phyloP scores from a whole-genome alignment of 2,329 filamentous ascomycete genomes.

The Spiromastix sp. region DNA sequence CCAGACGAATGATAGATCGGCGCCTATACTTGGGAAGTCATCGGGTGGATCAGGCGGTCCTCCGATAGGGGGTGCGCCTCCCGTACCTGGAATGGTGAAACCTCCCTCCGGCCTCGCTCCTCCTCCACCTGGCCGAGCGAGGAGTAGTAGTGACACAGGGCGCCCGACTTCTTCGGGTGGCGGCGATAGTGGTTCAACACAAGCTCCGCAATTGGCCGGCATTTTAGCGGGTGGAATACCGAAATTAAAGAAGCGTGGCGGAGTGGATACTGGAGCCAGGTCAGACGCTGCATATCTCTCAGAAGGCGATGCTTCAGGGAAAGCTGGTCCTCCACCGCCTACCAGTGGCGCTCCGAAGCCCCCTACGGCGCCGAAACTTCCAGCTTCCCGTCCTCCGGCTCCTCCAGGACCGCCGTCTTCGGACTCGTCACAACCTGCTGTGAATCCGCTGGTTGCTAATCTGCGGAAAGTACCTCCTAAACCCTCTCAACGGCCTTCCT shows the following conservation, averaged over 20 bases:
- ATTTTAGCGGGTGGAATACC: slow-evolving; percentile 92
- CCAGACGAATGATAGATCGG: slow-evolving; percentile 85
- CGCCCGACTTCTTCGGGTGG: slow-evolving; percentile 21
- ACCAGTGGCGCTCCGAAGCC: slow-evolving; percentile 40
- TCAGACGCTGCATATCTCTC: slow-evolving; percentile 65
- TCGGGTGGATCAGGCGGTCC: slow-evolving; percentile 48
- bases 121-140: slow-evolving; percentile 57
- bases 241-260: slow-evolving; percentile 82
- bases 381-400: slow-evolving; percentile 38
- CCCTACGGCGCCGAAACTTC: slow-evolving; percentile 48
- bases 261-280: slow-evolving; percentile 64
- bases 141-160: slow-evolving; percentile 74
- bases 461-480: slow-evolving; percentile 48
- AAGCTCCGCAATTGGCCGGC: slow-evolving; percentile 75
- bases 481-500: slow-evolving; percentile 46
- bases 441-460: slow-evolving; percentile 44
- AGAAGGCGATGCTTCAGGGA: slow-evolving; percentile 59
- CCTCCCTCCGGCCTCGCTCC: slow-evolving; percentile 59
- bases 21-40: slow-evolving; percentile 55
- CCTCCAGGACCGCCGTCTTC: slow-evolving; percentile 37
- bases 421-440: slow-evolving; percentile 39
- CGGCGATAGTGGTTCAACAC: slow-evolving; percentile 42
- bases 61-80: slow-evolving; percentile 65
- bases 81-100: slow-evolving; percentile 56
- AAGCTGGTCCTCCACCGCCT: slow-evolving; percentile 42